Evolutionary conservation across 2,329 filamentous ascomycete genomes (phyloP), one percentile per base, ranked within the genome.

Genomic region (Metarhizium guizhouense): DNA sequence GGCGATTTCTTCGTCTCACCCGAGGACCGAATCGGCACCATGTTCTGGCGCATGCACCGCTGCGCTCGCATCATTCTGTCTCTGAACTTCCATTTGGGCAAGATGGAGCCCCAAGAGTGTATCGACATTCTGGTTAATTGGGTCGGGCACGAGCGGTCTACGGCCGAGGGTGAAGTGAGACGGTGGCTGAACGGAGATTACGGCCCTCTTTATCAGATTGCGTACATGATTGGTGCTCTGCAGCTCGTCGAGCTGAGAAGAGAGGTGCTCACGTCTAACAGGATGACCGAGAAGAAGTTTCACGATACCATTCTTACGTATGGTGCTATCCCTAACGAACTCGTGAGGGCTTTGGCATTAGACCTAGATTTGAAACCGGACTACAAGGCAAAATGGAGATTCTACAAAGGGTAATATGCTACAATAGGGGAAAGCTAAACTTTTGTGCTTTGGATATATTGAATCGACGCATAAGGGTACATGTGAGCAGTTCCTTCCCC

Each of bases 21-120:
- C 0, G 75, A 80, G 57, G 77, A 83, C 58, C 72, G 32, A 43
- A 73, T 84, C 25, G 81, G 81, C 0, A 79, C 82, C 59, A 66
- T 85, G 7, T 34, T 83, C 64, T 84, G 81, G 81, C 74, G 80
- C 14, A 82, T 84, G 76, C 81, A 85, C 63, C 77, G 82, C 32
- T 83, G 81, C 60, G 76, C 77, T 6, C 76, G 82, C 42, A 83
- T 83, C 60, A 68, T 80, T 13, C 84, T 84, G 65, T 81, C 78
- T 0, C 64, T 84, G 1, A 76, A 75, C 43, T 84, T 83, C 57
- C 81, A 84, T 61, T 72, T 84, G 1, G 79, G 79, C 1, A 64
- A 76, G 58, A 75, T 82, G 72, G 74, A 68, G 10, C 73, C 80
- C 1, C 70, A 73, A 56, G 75, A 82, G 60, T 83, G 79, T 53